Percentiles rank a stretch among this genome's conserved stretches.
These are phyloP conservation scores for Septoria petroselini DNA, from an alignment of 2,329 filamentous ascomycete species.

Conservation along the genomic window DNA sequence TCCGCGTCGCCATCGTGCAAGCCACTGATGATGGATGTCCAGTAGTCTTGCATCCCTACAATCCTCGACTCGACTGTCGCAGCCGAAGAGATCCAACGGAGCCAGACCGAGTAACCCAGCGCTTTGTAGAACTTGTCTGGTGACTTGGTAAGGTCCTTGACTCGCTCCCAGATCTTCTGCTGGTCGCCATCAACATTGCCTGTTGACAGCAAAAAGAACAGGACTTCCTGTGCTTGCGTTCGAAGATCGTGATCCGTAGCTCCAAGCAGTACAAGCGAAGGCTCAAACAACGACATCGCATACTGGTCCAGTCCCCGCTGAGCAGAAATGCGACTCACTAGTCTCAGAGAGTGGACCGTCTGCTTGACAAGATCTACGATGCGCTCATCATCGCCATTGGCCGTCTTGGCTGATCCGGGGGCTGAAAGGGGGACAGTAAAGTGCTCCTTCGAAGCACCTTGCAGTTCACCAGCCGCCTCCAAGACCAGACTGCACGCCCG, in stretches of 20 bases:
- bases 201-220: slow-evolving; percentile 12
- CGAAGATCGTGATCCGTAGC: slow-evolving; percentile 14
- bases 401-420: background rate
- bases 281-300: slow-evolving; percentile 9
- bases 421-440: slow-evolving; percentile 3
- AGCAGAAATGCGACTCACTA: slow-evolving; percentile 10
- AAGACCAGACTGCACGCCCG: background rate
- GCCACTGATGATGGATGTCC: slow-evolving; percentile 40
- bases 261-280: slow-evolving; percentile 20
- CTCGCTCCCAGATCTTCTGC: slow-evolving; percentile 19
- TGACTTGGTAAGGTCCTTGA: slow-evolving; percentile 13
- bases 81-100: slow-evolving; percentile 24
- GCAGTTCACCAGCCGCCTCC: background rate
- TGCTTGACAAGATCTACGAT: background rate
- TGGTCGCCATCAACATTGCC: slow-evolving; percentile 3
- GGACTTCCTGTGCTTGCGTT: slow-evolving; percentile 14
- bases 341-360: slow-evolving; percentile 7
- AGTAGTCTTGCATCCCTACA: slow-evolving; percentile 37
- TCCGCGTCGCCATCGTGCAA: slow-evolving; percentile 46
- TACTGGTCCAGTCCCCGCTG: background rate
- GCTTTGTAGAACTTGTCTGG: slow-evolving; percentile 19
- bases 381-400: background rate
- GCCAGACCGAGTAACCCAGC: slow-evolving; percentile 32
- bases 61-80: slow-evolving; percentile 12
- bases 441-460: slow-evolving; percentile 7